Evolutionary conservation across 2,329 filamentous ascomycete genomes (phyloP).

Genomic region (Ophiostoma australiae): DNA sequence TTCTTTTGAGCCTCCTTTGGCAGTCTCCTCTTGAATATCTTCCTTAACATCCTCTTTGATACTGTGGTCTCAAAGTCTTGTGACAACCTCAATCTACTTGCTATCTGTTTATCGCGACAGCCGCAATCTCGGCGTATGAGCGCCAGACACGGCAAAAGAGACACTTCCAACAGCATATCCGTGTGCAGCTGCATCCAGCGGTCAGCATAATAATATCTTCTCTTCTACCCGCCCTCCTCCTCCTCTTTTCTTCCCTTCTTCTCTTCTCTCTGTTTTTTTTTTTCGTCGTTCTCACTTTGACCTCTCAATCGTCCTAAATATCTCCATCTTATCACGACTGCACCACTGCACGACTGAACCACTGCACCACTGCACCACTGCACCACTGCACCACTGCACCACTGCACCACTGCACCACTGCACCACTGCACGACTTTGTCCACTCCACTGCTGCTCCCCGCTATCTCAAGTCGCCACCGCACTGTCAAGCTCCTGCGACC

Average conservation of each 20-base stretch:
- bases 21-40: background rate
- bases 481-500: conserved; percentile 4
- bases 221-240: background rate
- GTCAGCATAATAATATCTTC: background rate
- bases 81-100: background rate
- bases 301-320: background rate
- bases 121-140: background rate
- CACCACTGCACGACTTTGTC: background rate
- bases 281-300: background rate
- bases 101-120: background rate
- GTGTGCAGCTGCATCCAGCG: conserved; percentile 7
- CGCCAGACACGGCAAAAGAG: background rate
- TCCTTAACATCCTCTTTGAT: background rate
- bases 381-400: background rate
- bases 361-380: background rate
- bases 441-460: conserved; percentile 2
- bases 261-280: background rate
- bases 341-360: background rate
- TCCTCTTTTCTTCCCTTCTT: background rate
- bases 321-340: background rate
- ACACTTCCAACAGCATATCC: background rate
- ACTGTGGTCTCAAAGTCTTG: background rate
- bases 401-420: background rate
- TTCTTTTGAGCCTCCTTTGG: background rate
- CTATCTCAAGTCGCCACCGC: background rate